Evolutionary conservation across 148 eudicot genomes (phyloP).

Genomic region (Selenicereus undatus): DNA sequence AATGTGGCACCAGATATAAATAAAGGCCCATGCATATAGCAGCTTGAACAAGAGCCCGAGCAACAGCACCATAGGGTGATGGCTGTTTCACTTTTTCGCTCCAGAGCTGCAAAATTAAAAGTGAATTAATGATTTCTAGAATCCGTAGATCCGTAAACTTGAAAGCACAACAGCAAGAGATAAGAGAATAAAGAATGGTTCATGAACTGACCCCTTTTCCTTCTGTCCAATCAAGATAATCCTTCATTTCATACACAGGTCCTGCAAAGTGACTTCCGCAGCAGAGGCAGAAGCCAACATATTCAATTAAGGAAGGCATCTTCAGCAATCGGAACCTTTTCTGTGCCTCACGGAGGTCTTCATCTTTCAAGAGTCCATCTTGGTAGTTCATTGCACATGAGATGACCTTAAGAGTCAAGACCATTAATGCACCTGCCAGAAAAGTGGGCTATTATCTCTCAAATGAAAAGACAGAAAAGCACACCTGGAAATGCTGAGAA

Average conservation of each 20-base stretch:
- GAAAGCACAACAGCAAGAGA: slow-evolving; percentile 14
- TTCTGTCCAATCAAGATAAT: slow-evolving; percentile 97
- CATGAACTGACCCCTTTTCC: slow-evolving; percentile 70
- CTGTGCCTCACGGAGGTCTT: slow-evolving; percentile 71
- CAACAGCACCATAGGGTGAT: slow-evolving; percentile 65
- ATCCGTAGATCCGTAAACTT: slow-evolving; percentile 24
- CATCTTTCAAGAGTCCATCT: slow-evolving; percentile 85
- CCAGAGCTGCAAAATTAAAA: slow-evolving; percentile 57
- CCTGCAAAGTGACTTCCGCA: slow-evolving; percentile 99
- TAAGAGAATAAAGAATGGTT: slow-evolving; percentile 22
- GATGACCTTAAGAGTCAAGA: slow-evolving; percentile 94
- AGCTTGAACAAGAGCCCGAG: slow-evolving; percentile 79
- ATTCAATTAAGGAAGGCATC: slow-evolving; percentile 90
- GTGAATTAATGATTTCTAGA: slow-evolving; percentile 1
- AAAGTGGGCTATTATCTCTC: neutral
- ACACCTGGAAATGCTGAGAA: slow-evolving; percentile 16
- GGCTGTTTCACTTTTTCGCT: slow-evolving; percentile 60
- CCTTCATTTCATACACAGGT: slow-evolving; percentile 95
- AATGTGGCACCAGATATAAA: slow-evolving; percentile 65
- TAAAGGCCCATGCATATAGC: slow-evolving; percentile 91
- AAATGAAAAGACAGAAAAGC: neutral
- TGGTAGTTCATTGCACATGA: slow-evolving; percentile 90
- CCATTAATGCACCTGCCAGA: slow-evolving; percentile 90
- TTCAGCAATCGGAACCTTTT: slow-evolving; percentile 74
- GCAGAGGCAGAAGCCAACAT: slow-evolving; percentile 88